Base-by-base conservation (phyloP, 805 yeast species). In the Candida loeiensis region DNA sequence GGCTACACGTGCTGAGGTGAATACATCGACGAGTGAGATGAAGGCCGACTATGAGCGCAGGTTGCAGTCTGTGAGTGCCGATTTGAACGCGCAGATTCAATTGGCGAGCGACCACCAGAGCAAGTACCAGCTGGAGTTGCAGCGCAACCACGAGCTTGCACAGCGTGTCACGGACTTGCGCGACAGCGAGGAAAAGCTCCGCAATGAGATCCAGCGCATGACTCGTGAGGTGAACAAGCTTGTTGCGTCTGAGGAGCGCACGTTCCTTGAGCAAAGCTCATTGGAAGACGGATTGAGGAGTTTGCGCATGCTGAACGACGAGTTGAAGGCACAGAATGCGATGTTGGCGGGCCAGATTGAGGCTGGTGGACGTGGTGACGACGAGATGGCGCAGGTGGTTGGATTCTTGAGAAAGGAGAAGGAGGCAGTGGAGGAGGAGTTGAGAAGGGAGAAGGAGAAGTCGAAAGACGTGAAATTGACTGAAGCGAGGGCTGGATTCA, bases 351-450 rank as follows among this genome's bases (percentile, higher is more conserved):
- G 79, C 46, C 93, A 86, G 57, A 59, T 88, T 19, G 41, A 33
- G 18, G 39, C 42, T 8, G 20, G 16, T 2, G 40, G 37, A 6
- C 28, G 47, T 6, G 44, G 29, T 6, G 47, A 35, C 5, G 46
- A 38, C 11, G 67, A 62, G 21, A 44, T 64, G 35, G 59, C 59
- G 37, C 80, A 81, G 46, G 71, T 87, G 19, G 63, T 88, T 25
- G 55, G 71, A 1, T 80, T 74, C 50, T 64, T 88, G 42, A 80
- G 90, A 34, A 78, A 82, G 45, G 95, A 86, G 48, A 84, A 82
- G 51, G 95, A 88, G 46, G 67, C 81, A 4, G 69, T 80, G 1
- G 82, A 79, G 35, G 73, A 79, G 6, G 84, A 80, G 49, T 63
- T 30, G 33, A 28, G 18, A 15, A 28, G 31, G 14, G 31, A 28